A percentile compares a stretch with the other conserved stretches of the same genome.
phyloP scores from a whole-genome alignment of 2,329 filamentous ascomycete species.

The Neofusicoccum ribis region DNA sequence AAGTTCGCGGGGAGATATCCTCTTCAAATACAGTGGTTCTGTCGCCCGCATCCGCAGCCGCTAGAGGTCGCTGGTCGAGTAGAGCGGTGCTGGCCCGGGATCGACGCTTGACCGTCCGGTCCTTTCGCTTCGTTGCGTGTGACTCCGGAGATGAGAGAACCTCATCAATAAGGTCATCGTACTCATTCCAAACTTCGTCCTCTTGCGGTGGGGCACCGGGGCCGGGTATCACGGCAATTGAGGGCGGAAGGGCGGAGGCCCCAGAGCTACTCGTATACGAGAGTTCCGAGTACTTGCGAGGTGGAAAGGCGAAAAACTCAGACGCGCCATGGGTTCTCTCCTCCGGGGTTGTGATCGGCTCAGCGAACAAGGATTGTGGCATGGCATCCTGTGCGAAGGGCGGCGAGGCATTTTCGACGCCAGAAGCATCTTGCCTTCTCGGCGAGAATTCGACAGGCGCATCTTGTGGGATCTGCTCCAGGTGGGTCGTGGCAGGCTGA shows the following conservation, averaged over 20 bases:
- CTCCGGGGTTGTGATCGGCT: background rate
- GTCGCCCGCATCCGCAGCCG: background rate
- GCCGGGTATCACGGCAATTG: conserved; percentile 66
- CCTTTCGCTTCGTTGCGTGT: background rate
- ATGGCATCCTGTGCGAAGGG: background rate
- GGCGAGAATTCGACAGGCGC: background rate
- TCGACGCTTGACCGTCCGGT: conserved; percentile 3
- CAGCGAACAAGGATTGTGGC: conserved; percentile 6
- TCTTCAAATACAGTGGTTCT: conserved; percentile 9
- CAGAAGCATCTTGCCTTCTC: background rate
- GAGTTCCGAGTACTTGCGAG: conserved; percentile 69
- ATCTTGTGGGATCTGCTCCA: background rate
- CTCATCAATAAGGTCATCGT: conserved; percentile 82
- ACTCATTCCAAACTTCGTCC: conserved; percentile 94
- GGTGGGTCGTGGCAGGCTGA: conserved; percentile 27
- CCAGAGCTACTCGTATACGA: conserved; percentile 68
- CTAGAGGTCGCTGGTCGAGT: background rate
- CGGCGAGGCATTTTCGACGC: background rate
- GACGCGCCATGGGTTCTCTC: conserved; percentile 22
- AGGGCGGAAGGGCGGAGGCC: conserved; percentile 57
- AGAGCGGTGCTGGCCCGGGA: background rate
- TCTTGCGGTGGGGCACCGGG: conserved; percentile 65
- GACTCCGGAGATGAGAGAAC: conserved; percentile 42
- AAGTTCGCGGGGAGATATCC: conserved; percentile 13
- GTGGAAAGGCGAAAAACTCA: conserved; percentile 75